Conservation (phyloP, 2,329 filamentous ascomycete genomes). For the Aspergillus sergii region DNA sequence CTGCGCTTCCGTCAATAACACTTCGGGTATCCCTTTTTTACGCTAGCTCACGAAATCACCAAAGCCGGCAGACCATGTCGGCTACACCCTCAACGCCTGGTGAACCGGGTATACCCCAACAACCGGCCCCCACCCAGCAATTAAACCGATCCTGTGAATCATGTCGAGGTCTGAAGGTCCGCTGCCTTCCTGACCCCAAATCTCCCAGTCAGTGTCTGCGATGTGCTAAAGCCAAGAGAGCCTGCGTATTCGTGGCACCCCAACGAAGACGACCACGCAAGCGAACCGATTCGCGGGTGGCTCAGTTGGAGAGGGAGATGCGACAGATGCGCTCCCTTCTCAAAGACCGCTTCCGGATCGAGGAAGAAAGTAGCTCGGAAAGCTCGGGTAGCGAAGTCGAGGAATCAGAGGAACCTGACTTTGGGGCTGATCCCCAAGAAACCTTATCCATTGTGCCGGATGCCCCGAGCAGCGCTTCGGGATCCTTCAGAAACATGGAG, state of each 20-base stretch:
- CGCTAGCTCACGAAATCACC: background rate
- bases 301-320: conserved; percentile 42
- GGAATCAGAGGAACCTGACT: conserved; percentile 25
- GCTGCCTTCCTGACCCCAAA: conserved; percentile 35
- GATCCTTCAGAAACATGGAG: conserved; percentile 25
- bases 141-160: conserved; percentile 42
- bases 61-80: conserved; percentile 26
- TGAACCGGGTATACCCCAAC: conserved; percentile 23
- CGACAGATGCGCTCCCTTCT: conserved; percentile 40
- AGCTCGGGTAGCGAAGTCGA: conserved; percentile 30
- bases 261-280: conserved; percentile 40
- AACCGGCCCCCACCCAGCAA: conserved; percentile 27
- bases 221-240: conserved; percentile 37
- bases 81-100: conserved; percentile 24
- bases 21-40: background rate
- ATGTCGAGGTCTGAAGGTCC: conserved; percentile 40
- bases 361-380: conserved; percentile 33
- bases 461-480: conserved; percentile 23
- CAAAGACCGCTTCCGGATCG: conserved; percentile 31
- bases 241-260: conserved; percentile 40
- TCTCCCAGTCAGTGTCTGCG: conserved; percentile 39
- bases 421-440: conserved; percentile 24
- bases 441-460: conserved; percentile 24
- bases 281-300: conserved; percentile 40
- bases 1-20: background rate